Percentiles rank a stretch among this genome's conserved stretches.
phyloP scores from a whole-genome alignment of 1,284 basidiomycete genomes.

The Fomitopsis pinicola region DNA sequence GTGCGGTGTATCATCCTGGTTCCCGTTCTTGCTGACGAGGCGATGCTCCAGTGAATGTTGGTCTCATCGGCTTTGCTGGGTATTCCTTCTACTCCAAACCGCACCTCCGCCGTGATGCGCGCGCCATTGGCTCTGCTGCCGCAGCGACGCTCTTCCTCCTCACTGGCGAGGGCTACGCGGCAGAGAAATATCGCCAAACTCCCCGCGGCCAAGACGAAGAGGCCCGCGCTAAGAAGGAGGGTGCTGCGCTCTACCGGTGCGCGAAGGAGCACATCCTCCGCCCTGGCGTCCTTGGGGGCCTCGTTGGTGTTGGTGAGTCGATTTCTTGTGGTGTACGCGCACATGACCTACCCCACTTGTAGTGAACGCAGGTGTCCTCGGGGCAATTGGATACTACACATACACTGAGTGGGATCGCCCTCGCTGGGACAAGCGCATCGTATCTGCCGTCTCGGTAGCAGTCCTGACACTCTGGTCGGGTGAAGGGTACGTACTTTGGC shows the following conservation, averaged over 20 bases:
- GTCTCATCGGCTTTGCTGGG: slow-evolving; percentile 58
- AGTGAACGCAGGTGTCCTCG: slow-evolving; percentile 71
- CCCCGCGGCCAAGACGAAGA: slow-evolving; percentile 55
- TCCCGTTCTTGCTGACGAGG: not conserved
- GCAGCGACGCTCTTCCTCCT: slow-evolving; percentile 55
- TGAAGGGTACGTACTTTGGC: slow-evolving; percentile 54
- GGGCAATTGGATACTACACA: slow-evolving; percentile 63
- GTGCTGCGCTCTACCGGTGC: slow-evolving; percentile 55
- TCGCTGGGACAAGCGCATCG: slow-evolving; percentile 65
- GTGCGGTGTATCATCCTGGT: not conserved
- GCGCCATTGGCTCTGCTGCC: slow-evolving; percentile 47
- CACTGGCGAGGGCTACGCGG: slow-evolving; percentile 58
- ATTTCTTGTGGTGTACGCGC: not conserved
- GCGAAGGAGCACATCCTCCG: slow-evolving; percentile 60
- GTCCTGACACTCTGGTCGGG: slow-evolving; percentile 62
- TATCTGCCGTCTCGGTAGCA: slow-evolving; percentile 62
- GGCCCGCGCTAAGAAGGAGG: slow-evolving; percentile 56
- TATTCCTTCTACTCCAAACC: slow-evolving; percentile 68
- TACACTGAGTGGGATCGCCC: slow-evolving; percentile 69
- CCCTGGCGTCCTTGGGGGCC: slow-evolving; percentile 63
- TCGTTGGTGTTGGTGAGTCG: slow-evolving; percentile 58
- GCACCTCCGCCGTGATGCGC: slow-evolving; percentile 56
- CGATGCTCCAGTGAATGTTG: slow-evolving; percentile 58
- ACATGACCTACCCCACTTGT: not conserved
- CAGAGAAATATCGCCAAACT: slow-evolving; percentile 61